Percentiles rank a stretch among this genome's conserved stretches.
phyloP scores from a whole-genome alignment of 371 early-diverging fungal species.

The Lichtheimia hyalospora region DNA sequence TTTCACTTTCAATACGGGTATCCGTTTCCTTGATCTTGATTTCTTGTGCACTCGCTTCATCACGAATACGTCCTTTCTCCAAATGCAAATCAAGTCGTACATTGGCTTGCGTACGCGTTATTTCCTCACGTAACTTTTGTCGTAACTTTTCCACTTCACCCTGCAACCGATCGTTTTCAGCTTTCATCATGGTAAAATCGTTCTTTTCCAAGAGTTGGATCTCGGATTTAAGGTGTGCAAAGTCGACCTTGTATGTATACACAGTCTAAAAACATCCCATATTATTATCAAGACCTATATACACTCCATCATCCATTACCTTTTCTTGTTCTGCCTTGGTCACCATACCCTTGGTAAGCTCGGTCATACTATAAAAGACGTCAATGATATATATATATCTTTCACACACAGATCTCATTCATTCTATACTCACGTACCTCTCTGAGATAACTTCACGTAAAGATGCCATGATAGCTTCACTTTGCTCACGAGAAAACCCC shows the following conservation, averaged over 20 bases:
- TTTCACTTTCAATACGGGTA: constrained; percentile 87
- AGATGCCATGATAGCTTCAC: constrained; percentile 80
- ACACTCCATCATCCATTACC: constrained; percentile 27
- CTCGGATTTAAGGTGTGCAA: constrained; percentile 86
- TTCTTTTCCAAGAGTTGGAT: constrained; percentile 89
- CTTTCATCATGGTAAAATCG: constrained; percentile 82
- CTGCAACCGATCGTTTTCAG: constrained; percentile 80
- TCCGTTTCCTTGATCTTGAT: constrained; percentile 87
- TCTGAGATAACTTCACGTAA: constrained; percentile 75
- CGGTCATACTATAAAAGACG: constrained; percentile 44
- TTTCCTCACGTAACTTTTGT: constrained; percentile 80
- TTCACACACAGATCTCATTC: background rate
- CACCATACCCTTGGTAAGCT: constrained; percentile 66
- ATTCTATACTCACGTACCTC: constrained; percentile 44
- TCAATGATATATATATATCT: background rate
- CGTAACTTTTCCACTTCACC: constrained; percentile 81
- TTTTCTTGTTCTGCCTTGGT: constrained; percentile 86
- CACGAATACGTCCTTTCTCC: constrained; percentile 88
- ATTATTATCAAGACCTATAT: background rate
- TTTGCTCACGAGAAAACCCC: constrained; percentile 73
- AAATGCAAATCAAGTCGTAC: constrained; percentile 86
- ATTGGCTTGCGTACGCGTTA: constrained; percentile 82
- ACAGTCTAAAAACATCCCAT: constrained; percentile 55
- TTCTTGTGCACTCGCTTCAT: constrained; percentile 83
- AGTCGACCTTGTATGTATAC: constrained; percentile 90